A percentile compares a stretch with the other conserved stretches of the same genome.
These are phyloP conservation scores for Phaeosphaeria sp. DNA, from an alignment of 2,329 filamentous ascomycete genomes.

Conservation along the genomic window DNA sequence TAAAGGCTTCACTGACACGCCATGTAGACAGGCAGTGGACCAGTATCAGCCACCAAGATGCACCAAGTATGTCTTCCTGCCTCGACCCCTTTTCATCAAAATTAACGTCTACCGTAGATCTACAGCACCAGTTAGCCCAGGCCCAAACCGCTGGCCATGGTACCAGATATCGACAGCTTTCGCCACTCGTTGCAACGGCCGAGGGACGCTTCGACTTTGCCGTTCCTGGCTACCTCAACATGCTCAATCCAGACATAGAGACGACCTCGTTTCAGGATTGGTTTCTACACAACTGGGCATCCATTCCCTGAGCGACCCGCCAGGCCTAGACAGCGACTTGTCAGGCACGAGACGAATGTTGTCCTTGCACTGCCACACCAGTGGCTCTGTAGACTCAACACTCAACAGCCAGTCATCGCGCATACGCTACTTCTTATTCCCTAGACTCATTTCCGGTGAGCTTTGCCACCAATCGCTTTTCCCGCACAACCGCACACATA, in stretches of 20 bases:
- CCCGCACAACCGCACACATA: background rate
- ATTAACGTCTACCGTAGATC: slow-evolving; percentile 29
- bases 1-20: slow-evolving; percentile 12
- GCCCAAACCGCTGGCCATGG: slow-evolving; percentile 44
- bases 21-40: slow-evolving; percentile 37
- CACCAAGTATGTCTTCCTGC: slow-evolving; percentile 43
- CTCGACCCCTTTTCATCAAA: background rate
- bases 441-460: background rate
- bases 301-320: slow-evolving; percentile 30
- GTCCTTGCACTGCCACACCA: background rate
- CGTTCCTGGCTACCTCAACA: slow-evolving; percentile 65
- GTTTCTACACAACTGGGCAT: slow-evolving; percentile 47
- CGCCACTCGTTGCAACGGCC: slow-evolving; percentile 71
- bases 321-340: too few relatives aligned
- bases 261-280: slow-evolving; percentile 48
- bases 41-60: slow-evolving; percentile 52
- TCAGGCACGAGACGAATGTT: background rate
- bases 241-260: slow-evolving; percentile 46
- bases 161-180: slow-evolving; percentile 53
- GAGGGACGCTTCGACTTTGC: slow-evolving; percentile 72
- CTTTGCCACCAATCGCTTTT: background rate
- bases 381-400: background rate
- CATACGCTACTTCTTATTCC: background rate
- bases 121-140: slow-evolving; percentile 57
- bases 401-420: background rate